These are phyloP conservation scores for Oidiodendron maius DNA, from an alignment of 495 filamentous ascomycete species.

Conservation along the genomic window DNA sequence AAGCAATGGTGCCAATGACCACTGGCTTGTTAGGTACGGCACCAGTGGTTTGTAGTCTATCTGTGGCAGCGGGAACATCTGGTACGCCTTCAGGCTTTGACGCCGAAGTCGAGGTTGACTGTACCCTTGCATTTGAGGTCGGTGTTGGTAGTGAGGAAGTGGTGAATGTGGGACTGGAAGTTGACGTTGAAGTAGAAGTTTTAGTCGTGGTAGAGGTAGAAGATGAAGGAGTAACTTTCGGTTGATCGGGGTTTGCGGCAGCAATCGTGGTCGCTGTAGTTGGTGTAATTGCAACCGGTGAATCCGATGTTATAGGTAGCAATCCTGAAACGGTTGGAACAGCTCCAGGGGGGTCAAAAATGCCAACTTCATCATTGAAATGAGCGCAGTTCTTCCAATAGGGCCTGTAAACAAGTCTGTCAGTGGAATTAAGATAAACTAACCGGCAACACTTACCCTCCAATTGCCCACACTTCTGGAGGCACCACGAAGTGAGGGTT, in stretches of 20 bases:
- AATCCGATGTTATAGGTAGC: not conserved
- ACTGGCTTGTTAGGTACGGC: not conserved
- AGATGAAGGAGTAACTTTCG: not conserved
- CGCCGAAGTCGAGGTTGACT: not conserved
- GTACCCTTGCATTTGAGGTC: not conserved
- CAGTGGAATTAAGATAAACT: not conserved
- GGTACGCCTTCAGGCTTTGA: not conserved
- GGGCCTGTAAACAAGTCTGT: slow-evolving; percentile 1
- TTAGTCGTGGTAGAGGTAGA: not conserved
- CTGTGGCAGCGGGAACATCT: not conserved
- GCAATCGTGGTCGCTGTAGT: not conserved
- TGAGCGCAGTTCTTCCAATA: slow-evolving; percentile 14
- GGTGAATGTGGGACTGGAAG: not conserved
- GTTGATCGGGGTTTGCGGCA: not conserved
- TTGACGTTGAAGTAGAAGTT: no score
- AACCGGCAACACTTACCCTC: slow-evolving; percentile 8
- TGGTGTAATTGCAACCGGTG: not conserved
- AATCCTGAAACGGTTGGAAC: slow-evolving; percentile 5
- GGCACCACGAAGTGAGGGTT: slow-evolving; percentile 11
- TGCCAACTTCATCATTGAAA: slow-evolving; percentile 7
- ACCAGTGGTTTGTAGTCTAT: not conserved
- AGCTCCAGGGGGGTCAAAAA: slow-evolving; percentile 18
- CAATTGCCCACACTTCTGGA: slow-evolving; percentile 5
- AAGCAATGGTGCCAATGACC: slow-evolving; percentile 5
- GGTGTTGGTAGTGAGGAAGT: not conserved